Evolutionary conservation across 78 protist genomes (phyloP).

Genomic region (Emiliania huxleyi): DNA sequence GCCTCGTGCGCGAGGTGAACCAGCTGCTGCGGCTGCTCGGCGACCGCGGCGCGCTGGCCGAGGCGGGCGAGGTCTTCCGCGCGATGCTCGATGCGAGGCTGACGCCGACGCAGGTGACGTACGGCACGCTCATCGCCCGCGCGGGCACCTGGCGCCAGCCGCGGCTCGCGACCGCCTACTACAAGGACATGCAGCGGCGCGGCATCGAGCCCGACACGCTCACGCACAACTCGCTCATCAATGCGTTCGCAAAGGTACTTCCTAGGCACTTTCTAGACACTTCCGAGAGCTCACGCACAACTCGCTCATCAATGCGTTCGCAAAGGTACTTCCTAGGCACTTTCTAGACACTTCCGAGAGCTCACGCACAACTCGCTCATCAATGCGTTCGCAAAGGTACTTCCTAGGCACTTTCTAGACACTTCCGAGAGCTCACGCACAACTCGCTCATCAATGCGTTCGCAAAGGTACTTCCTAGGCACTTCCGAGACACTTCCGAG

Average conservation of each 20-base stretch:
- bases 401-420: too few relatives aligned
- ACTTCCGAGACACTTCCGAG: too few relatives aligned
- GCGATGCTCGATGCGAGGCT: background rate
- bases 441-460: too few relatives aligned
- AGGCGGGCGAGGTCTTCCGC: background rate
- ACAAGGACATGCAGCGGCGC: background rate
- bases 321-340: too few relatives aligned
- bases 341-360: too few relatives aligned
- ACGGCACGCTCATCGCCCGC: constrained; percentile 21
- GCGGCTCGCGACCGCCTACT: background rate
- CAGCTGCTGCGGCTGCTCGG: background rate
- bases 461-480: too few relatives aligned
- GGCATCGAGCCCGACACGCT: constrained; percentile 7
- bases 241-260: constrained; percentile 12
- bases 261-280: too few relatives aligned
- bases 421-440: too few relatives aligned
- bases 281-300: too few relatives aligned
- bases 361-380: too few relatives aligned
- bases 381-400: too few relatives aligned
- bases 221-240: background rate
- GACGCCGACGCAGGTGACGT: constrained; percentile 3
- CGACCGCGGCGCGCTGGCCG: background rate
- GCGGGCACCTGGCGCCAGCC: background rate
- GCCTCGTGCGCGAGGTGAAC: background rate
- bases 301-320: too few relatives aligned